phyloP scores from a whole-genome alignment of 495 filamentous ascomycete species.

The Xylaria grammica region DNA sequence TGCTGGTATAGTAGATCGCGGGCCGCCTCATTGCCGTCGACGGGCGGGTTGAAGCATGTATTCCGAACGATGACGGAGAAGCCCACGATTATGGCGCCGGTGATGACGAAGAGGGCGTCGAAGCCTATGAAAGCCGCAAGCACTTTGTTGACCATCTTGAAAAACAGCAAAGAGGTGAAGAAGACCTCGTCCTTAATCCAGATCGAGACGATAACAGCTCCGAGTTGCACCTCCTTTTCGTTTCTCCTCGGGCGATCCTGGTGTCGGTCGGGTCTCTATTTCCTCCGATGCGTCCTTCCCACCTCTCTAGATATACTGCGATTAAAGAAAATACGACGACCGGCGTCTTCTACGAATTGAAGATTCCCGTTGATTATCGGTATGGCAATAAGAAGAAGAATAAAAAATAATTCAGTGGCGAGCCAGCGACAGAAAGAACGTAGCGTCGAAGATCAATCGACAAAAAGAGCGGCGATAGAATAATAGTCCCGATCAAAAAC shows the following conservation, averaged over 20 bases:
- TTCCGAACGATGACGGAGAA: conserved; percentile 65
- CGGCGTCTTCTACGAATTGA: conserved; percentile 48
- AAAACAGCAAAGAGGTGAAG: not conserved
- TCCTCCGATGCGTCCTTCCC: conserved; percentile 19
- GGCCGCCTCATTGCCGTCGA: conserved; percentile 62
- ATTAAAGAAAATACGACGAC: conserved; percentile 45
- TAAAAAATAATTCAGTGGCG: conserved; percentile 14
- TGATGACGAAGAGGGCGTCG: conserved; percentile 66
- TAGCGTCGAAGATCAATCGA: conserved; percentile 38
- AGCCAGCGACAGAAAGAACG: conserved; percentile 39
- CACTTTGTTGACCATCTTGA: conserved; percentile 62
- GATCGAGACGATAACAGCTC: not conserved
- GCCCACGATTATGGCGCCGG: conserved; percentile 66
- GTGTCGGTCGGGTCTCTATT: conserved; percentile 18
- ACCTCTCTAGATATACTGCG: conserved; percentile 26
- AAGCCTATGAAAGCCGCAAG: conserved; percentile 59
- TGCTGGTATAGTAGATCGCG: conserved; percentile 64
- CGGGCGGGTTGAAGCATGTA: conserved; percentile 49
- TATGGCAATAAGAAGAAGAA: conserved; percentile 3
- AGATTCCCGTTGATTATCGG: conserved; percentile 21
- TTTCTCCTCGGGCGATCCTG: conserved; percentile 9
- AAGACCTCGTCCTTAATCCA: conserved; percentile 4
- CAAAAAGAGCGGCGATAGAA: conserved; percentile 26
- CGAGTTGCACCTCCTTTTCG: conserved; percentile 23
- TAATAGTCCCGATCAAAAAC: conserved; percentile 32